These are phyloP conservation scores for Dictyostelium firmibasis DNA, from an alignment of 78 protist genomes.

Conservation along the genomic window DNA sequence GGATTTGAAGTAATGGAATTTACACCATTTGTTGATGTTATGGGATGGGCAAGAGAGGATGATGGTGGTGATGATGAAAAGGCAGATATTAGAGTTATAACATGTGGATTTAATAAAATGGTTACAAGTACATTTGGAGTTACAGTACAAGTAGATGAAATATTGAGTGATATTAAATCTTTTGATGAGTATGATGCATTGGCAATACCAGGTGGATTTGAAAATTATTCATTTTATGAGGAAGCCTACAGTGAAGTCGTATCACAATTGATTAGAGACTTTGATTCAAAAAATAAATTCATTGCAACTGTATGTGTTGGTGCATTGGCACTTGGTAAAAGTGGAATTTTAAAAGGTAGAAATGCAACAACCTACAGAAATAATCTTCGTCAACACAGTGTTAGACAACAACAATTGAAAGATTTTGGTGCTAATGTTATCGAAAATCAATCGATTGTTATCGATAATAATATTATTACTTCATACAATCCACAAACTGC, in stretches of 20 bases:
- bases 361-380: not conserved
- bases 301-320: not conserved
- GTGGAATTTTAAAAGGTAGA: not conserved
- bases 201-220: constrained; percentile 5
- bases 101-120: not conserved
- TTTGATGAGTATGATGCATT: not conserved
- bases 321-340: not conserved
- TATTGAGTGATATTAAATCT: not conserved
- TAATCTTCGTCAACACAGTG: not conserved
- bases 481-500: not conserved
- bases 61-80: not conserved
- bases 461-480: not conserved
- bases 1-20: constrained; percentile 1
- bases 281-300: not conserved
- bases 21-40: not conserved
- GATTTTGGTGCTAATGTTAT: not conserved
- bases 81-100: not conserved
- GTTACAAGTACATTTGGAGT: constrained; percentile 3
- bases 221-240: not conserved
- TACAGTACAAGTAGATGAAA: not conserved
- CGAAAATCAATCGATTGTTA: not conserved
- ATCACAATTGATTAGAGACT: not conserved
- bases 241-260: not conserved
- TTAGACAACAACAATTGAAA: not conserved
- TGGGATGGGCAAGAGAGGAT: constrained; percentile 19